A percentile compares a stretch with the other conserved stretches of the same genome.
These are phyloP conservation scores for Ajuga chamaepitys DNA, from an alignment of 257 asterid species.

Conservation along the genomic window DNA sequence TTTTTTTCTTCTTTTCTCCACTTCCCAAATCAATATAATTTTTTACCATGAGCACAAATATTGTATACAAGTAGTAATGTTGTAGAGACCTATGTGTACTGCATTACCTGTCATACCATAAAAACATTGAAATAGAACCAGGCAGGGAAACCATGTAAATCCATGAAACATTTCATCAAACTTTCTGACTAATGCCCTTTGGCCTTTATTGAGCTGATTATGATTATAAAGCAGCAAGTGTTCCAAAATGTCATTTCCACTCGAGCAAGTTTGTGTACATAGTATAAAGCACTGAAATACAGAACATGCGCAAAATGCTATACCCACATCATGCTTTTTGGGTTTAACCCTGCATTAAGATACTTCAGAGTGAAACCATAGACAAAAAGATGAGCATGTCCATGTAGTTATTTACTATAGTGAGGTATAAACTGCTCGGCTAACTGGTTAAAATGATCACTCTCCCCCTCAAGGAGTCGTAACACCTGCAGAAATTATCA, in stretches of 20 bases:
- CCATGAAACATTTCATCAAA: background rate
- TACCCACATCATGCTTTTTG: background rate
- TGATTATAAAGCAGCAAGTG: background rate
- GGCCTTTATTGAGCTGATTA: background rate
- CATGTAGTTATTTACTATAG: conserved; percentile 26
- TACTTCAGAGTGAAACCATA: background rate
- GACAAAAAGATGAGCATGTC: background rate
- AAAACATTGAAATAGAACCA: background rate
- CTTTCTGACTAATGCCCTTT: background rate
- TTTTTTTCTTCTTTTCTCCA: too few species aligned
- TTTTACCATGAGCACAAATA: too few species aligned
- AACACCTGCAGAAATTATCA: conserved; percentile 41
- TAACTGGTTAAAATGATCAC: conserved; percentile 41
- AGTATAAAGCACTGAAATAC: conserved; percentile 4
- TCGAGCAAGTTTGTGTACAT: background rate
- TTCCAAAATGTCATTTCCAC: background rate
- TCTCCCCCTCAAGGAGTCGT: conserved; percentile 68
- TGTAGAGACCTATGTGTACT: too few species aligned
- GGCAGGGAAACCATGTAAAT: background rate
- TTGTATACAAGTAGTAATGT: too few species aligned
- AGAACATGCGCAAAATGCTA: background rate
- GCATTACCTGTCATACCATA: too few species aligned
- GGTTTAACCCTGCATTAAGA: background rate
- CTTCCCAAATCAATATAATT: too few species aligned
- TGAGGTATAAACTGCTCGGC: conserved; percentile 62